These are phyloP conservation scores for Talaromyces sp. DNA, from an alignment of 2,329 filamentous ascomycete genomes.

Conservation along the genomic window DNA sequence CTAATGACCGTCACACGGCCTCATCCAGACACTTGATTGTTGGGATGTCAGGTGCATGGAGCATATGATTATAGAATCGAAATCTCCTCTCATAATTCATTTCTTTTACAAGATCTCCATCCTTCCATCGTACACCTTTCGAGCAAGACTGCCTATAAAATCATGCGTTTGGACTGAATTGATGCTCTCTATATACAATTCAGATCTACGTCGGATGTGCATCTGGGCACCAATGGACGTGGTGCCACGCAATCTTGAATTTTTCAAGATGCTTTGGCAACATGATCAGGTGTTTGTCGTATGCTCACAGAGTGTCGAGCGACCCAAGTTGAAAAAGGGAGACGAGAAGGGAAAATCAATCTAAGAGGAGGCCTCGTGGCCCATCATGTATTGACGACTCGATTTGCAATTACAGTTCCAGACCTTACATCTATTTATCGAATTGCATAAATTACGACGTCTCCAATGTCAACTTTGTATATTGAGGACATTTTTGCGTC, in stretches of 20 bases:
- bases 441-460: background rate
- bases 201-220: background rate
- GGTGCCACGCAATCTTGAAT: background rate
- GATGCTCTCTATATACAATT: background rate
- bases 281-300: background rate
- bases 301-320: background rate
- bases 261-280: background rate
- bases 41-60: constrained; percentile 15
- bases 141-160: background rate
- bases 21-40: constrained; percentile 10
- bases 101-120: background rate
- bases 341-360: no score
- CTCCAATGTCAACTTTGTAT: background rate
- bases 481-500: background rate
- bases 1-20: constrained; percentile 17
- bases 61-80: constrained; percentile 20
- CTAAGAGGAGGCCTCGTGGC: no score
- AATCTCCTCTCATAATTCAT: constrained; percentile 19
- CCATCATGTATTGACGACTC: background rate
- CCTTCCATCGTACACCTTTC: background rate
- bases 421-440: background rate
- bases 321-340: no score
- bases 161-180: background rate
- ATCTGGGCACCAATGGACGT: no score
- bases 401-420: background rate